Percentiles rank a stretch among this genome's conserved stretches.
Evolutionary conservation across 192 early-diverging fungal genomes (phyloP).

Genomic region (Coemansia sp.): DNA sequence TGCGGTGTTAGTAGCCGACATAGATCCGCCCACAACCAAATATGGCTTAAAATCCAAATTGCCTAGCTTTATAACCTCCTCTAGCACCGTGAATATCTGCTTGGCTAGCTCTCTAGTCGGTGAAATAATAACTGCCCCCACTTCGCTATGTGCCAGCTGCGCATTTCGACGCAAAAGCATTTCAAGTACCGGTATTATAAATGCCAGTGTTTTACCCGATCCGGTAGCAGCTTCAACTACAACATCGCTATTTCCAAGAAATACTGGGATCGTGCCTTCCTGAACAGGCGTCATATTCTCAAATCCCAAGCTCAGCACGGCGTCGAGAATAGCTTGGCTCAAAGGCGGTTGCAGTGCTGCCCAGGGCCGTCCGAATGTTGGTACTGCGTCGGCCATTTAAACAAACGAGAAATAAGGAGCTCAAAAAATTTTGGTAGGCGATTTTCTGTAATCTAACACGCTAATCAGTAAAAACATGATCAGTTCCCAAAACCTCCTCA

Average conservation of each 20-base stretch:
- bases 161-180: conserved; percentile 67
- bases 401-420: too few species aligned
- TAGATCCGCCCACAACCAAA: conserved; percentile 47
- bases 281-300: conserved; percentile 92
- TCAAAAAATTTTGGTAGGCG: too few species aligned
- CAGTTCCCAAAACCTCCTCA: too few species aligned
- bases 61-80: conserved; percentile 52
- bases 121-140: conserved; percentile 85
- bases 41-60: conserved; percentile 25
- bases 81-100: conserved; percentile 78
- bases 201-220: conserved; percentile 93
- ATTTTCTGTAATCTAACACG: too few species aligned
- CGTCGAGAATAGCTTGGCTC: conserved; percentile 55
- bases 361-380: conserved; percentile 65
- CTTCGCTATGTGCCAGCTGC: conserved; percentile 64
- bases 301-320: conserved; percentile 69
- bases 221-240: conserved; percentile 96
- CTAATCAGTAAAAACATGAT: too few species aligned
- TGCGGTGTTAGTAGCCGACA: conserved; percentile 41
- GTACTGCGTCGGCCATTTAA: conserved; percentile 43
- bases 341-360: conserved; percentile 59
- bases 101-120: conserved; percentile 88
- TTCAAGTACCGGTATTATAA: conserved; percentile 89
- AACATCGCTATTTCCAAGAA: conserved; percentile 91
- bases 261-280: conserved; percentile 84